Evolutionary conservation across 805 yeast species (phyloP), one percentile per base, ranked within the genome.

Genomic region (Saccharomycopsis schoenii): DNA sequence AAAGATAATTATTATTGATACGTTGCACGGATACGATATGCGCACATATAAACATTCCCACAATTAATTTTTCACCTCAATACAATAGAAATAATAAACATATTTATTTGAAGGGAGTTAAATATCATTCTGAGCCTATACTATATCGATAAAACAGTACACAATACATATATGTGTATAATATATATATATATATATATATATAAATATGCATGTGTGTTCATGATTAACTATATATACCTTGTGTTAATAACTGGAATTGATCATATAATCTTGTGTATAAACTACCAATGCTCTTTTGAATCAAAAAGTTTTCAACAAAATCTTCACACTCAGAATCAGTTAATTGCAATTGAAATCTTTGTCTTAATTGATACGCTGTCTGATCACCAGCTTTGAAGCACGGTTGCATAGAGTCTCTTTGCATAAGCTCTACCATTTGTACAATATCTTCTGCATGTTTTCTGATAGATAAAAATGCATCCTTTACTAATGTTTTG

Each of bases 211-310:
- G 6, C 4, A 70, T 57, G 17, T n/a, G n/a, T n/a, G n/a, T n/a
- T n/a, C n/a, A n/a, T n/a, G 21, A 19, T 61, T 34, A 86, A 68
- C 82, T 84, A 72, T 90, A 94, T 34, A 94, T 94, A 54, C 99
- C 99, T 74, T 94, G 99, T 0, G 98, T 92, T 57, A 91, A 74
- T 72, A 94, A 76, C 73, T 94, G 99, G 76, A 88, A 94, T 71
- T 93, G 98, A 71, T 94, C 99, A 70, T 94, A 94, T 39, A 94
- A 76, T 66, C 97, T 78, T 0, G 99, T 94, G 74, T 91, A 94
- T 65, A 89, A 80, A 68, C 94, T 89, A 12, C 96, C 96, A 61
- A 87, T 68, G 67, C 97, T 89, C 73, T 88, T 92, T 43, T 83
- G 88, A 36, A 94, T 86, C 67, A 94, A 75, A 1, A 79, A 74